phyloP scores from a whole-genome alignment of 139 green algal species.

The Ostreobium quekettii region DNA sequence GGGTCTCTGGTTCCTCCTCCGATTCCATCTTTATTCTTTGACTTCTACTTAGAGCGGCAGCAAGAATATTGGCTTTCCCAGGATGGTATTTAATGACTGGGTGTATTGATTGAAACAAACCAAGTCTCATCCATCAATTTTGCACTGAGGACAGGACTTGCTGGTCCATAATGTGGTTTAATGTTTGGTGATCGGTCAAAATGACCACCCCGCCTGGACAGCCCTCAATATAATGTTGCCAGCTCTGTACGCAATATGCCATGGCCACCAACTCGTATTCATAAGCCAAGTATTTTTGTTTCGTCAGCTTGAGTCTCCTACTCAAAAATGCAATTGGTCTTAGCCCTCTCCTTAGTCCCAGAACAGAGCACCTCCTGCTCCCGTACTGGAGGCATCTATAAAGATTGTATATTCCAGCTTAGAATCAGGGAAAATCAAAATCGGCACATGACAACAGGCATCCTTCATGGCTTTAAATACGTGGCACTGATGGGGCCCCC shows the following conservation, averaged over 20 bases:
- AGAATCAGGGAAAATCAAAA: constrained; percentile 4
- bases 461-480: constrained; percentile 21
- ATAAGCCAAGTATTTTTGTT: constrained; percentile 11
- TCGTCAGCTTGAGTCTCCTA: neutral
- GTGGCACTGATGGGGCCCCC: neutral
- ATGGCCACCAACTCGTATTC: constrained; percentile 3
- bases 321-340: constrained; percentile 5
- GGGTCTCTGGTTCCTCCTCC: neutral
- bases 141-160: neutral
- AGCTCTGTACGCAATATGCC: neutral
- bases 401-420: neutral
- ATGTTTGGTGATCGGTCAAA: constrained; percentile 2
- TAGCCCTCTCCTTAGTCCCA: neutral
- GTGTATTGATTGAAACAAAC: constrained; percentile 1
- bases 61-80: constrained; percentile 5
- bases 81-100: neutral
- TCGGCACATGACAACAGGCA: neutral
- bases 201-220: neutral
- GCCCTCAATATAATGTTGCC: constrained; percentile 4
- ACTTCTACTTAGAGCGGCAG: neutral
- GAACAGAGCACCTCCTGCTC: neutral
- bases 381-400: neutral
- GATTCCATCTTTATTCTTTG: neutral
- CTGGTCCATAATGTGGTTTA: constrained; percentile 2
- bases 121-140: neutral